phyloP scores from a whole-genome alignment of 31 red algal genomes.

The Bonnemaisonia californica region DNA sequence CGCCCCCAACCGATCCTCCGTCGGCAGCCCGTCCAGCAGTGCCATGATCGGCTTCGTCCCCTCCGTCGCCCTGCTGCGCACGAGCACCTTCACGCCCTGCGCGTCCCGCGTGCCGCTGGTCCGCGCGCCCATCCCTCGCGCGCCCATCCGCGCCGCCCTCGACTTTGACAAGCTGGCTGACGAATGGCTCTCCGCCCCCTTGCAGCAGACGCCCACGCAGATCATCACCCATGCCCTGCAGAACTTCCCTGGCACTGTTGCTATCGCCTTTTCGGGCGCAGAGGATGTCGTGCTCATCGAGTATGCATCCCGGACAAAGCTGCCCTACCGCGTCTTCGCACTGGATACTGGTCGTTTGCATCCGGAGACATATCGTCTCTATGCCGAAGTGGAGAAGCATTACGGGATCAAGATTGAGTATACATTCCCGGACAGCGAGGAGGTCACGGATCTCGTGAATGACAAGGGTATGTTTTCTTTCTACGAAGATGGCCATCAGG shows the following conservation, averaged over 20 bases:
- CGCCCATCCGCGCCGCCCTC: background rate
- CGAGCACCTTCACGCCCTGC: background rate
- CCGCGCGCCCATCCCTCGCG: background rate
- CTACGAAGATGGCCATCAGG: constrained; percentile 94
- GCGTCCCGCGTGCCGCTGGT: background rate
- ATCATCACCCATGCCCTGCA: constrained; percentile 82
- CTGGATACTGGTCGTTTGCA: constrained; percentile 96
- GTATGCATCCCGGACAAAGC: constrained; percentile 81
- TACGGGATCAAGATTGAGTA: constrained; percentile 96
- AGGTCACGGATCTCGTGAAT: constrained; percentile 87
- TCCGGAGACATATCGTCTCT: constrained; percentile 91
- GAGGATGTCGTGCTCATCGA: constrained; percentile 98
- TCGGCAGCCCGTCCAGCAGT: too few species aligned
- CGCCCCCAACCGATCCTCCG: too few species aligned
- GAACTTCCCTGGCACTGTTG: constrained; percentile 71
- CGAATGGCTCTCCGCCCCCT: constrained; percentile 19
- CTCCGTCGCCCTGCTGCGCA: background rate
- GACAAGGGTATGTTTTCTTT: constrained; percentile 98
- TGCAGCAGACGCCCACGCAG: constrained; percentile 54
- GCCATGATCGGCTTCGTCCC: background rate
- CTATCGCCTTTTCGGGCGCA: constrained; percentile 95
- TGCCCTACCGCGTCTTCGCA: constrained; percentile 94
- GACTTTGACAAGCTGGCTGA: constrained; percentile 53
- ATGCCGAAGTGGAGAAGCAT: constrained; percentile 81
- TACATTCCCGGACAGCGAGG: constrained; percentile 74